Percentiles rank a stretch among this genome's conserved stretches.
Conservation (phyloP, 805 yeast genomes). For the Zygotorulaspora chibaensis region DNA sequence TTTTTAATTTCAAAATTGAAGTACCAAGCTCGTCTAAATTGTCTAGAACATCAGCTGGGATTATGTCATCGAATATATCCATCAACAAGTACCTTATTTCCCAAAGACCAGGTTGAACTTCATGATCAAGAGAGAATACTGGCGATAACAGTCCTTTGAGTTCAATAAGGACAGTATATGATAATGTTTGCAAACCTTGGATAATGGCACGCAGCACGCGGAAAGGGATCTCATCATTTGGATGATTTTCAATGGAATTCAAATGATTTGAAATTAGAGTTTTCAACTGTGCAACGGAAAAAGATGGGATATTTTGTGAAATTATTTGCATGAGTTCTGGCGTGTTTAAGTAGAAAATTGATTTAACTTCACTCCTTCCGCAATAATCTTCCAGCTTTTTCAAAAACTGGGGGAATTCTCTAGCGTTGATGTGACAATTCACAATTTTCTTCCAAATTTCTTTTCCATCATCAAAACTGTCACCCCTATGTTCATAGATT, state of each 20-base stretch:
- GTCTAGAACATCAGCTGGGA: conserved; percentile 26
- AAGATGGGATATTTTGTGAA: conserved; percentile 38
- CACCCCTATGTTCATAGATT: conserved; percentile 10
- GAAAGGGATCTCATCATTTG: conserved; percentile 11
- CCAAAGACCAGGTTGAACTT: conserved; percentile 37
- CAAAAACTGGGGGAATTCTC: conserved; percentile 53
- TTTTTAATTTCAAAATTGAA: not conserved
- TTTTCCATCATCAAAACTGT: conserved; percentile 4
- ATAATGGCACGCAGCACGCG: conserved; percentile 33
- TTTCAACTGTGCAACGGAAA: conserved; percentile 46
- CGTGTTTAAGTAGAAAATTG: conserved; percentile 23
- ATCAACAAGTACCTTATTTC: conserved; percentile 44
- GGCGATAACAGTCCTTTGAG: conserved; percentile 22
- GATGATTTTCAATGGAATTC: conserved; percentile 4
- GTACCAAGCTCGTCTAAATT: conserved; percentile 5
- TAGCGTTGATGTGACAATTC: conserved; percentile 48
- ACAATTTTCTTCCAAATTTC: conserved; percentile 36
- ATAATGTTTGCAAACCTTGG: conserved; percentile 40
- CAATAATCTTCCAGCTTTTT: conserved; percentile 40
- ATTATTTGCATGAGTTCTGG: conserved; percentile 36
- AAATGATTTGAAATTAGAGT: conserved; percentile 24
- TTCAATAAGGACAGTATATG: conserved; percentile 28
- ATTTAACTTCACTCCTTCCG: conserved; percentile 1
- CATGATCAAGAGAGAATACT: conserved; percentile 23
- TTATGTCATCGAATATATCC: conserved; percentile 43